Percentiles rank a stretch among this genome's conserved stretches.
phyloP scores from a whole-genome alignment of 768 basidiomycete species.

The Lyophyllum decastes region DNA sequence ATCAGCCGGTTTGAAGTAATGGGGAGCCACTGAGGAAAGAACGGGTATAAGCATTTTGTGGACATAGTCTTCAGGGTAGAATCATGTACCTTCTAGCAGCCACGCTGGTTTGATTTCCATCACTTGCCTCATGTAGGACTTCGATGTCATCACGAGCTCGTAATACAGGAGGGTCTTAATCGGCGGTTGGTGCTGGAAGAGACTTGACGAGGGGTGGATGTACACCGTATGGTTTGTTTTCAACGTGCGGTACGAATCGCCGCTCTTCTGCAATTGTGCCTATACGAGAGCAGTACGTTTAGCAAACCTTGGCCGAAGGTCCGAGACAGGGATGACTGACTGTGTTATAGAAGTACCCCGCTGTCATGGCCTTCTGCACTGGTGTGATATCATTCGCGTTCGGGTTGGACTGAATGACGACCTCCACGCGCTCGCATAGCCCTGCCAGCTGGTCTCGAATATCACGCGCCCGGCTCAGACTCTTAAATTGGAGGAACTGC shows the following conservation, averaged over 20 bases:
- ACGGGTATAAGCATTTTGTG: constrained; percentile 8
- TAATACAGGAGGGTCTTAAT: constrained; percentile 91
- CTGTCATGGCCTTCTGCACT: constrained; percentile 92
- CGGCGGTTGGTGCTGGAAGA: constrained; percentile 96
- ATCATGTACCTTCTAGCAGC: constrained; percentile 79
- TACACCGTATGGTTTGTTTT: constrained; percentile 97
- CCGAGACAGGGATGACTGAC: constrained; percentile 40
- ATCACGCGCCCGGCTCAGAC: constrained; percentile 89
- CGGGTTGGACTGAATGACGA: constrained; percentile 83
- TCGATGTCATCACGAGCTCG: constrained; percentile 95
- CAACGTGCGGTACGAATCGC: constrained; percentile 95
- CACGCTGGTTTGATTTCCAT: constrained; percentile 98
- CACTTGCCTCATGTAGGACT: constrained; percentile 96
- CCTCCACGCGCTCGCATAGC: constrained; percentile 95
- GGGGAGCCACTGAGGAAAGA: constrained; percentile 75
- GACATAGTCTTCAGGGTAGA: neutral
- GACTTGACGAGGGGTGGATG: constrained; percentile 92
- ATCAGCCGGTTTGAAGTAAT: constrained; percentile 91
- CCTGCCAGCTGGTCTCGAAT: constrained; percentile 95
- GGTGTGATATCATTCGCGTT: constrained; percentile 93
- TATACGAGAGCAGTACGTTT: constrained; percentile 25
- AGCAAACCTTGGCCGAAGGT: neutral
- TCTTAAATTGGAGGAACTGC: constrained; percentile 94
- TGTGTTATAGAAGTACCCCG: constrained; percentile 96
- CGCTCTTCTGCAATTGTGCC: constrained; percentile 93